Conservation (phyloP, 1,139 yeast species). For the Taiozyma sp. region DNA sequence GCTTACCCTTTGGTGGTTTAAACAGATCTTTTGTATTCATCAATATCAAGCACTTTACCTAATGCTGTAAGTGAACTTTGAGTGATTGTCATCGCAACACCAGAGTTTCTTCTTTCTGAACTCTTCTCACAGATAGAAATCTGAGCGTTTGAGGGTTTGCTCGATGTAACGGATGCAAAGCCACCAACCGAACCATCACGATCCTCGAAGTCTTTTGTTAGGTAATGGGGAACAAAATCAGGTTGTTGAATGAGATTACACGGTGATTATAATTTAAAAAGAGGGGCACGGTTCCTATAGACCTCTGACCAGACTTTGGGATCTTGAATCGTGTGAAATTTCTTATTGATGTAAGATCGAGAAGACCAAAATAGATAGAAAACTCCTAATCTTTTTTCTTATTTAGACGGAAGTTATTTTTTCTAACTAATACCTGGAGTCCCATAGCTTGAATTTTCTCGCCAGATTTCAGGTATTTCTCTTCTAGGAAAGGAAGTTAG, state of each 20-base stretch:
- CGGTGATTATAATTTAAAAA: not conserved
- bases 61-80: slow-evolving; percentile 7
- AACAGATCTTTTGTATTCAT: slow-evolving; percentile 7
- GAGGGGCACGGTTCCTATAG: not conserved
- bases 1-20: slow-evolving; percentile 4
- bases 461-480: no score
- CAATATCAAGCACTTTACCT: slow-evolving; percentile 7
- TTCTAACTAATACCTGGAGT: no score
- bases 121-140: slow-evolving; percentile 10
- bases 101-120: slow-evolving; percentile 10
- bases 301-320: not conserved
- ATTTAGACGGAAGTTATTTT: no score
- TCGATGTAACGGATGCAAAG: slow-evolving; percentile 9
- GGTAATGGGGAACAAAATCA: slow-evolving; percentile 2
- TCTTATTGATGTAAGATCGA: no score
- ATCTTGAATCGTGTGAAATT: not conserved
- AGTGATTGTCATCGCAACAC: slow-evolving; percentile 12
- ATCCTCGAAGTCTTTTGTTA: slow-evolving; percentile 6
- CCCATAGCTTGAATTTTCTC: no score
- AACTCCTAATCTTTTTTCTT: no score
- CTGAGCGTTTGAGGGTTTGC: slow-evolving; percentile 10
- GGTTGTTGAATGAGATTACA: not conserved
- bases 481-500: no score
- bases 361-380: no score
- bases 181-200: slow-evolving; percentile 15